Percentiles rank a stretch among this genome's conserved stretches.
Conservation (phyloP, 1,284 basidiomycete species). For the Rhodotorula sp. region DNA sequence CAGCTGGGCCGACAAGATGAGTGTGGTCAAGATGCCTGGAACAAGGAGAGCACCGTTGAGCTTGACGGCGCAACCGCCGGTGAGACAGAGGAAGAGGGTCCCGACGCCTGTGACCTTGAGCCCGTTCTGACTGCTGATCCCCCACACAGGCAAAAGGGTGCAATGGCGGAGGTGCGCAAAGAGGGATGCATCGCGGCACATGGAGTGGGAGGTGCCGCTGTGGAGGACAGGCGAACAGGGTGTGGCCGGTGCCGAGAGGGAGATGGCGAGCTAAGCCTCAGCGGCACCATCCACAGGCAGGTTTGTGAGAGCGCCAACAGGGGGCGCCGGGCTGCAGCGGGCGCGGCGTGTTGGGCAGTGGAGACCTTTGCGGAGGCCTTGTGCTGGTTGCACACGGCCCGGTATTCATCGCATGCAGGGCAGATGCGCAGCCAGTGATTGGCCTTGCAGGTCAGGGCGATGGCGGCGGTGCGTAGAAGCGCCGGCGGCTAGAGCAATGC, state of each 20-base stretch:
- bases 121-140: neutral
- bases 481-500: too few relatives aligned
- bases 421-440: neutral
- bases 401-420: neutral
- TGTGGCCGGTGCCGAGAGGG: neutral
- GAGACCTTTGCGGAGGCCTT: too few relatives aligned
- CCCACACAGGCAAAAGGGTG: neutral
- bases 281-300: neutral
- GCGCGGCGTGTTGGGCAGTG: too few relatives aligned
- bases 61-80: too few relatives aligned
- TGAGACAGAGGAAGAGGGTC: too few relatives aligned
- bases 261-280: neutral
- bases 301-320: too few relatives aligned
- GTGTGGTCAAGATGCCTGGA: neutral
- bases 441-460: too few relatives aligned
- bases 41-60: too few relatives aligned
- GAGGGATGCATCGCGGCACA: neutral
- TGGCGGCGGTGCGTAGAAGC: too few relatives aligned
- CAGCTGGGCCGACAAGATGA: neutral
- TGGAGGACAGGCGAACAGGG: neutral
- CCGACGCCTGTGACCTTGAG: constrained; percentile 7
- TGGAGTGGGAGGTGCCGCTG: constrained; percentile 3
- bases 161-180: neutral
- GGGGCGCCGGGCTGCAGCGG: too few relatives aligned
- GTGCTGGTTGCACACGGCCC: too few relatives aligned